Evolutionary conservation across 768 basidiomycete species (phyloP).

Genomic region (Xanthoconium purpureum): DNA sequence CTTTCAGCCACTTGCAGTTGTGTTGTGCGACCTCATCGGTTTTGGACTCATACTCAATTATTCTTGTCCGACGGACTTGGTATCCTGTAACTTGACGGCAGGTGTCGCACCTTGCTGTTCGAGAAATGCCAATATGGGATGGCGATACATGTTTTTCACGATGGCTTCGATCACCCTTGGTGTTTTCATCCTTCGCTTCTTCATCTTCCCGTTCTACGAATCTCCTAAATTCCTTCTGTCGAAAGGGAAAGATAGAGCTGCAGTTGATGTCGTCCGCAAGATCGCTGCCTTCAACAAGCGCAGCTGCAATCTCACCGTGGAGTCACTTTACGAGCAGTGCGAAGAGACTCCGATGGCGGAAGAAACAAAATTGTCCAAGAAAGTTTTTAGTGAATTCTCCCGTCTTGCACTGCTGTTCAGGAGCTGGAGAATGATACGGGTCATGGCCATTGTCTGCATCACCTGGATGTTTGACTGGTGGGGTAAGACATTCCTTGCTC

Average conservation of each 20-base stretch:
- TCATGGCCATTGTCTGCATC: slow-evolving; percentile 10
- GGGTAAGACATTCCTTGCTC: not conserved
- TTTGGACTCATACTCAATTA: slow-evolving; percentile 12
- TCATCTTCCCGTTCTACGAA: slow-evolving; percentile 17
- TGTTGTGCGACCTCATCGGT: not conserved
- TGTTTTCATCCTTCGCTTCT: slow-evolving; percentile 14
- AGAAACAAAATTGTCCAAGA: not conserved
- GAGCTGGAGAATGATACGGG: slow-evolving; percentile 10
- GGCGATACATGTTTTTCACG: slow-evolving; percentile 17
- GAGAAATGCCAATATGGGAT: slow-evolving; percentile 16
- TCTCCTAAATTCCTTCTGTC: slow-evolving; percentile 13
- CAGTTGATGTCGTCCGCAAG: slow-evolving; percentile 16
- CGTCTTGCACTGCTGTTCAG: slow-evolving; percentile 13
- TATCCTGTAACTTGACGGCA: slow-evolving; percentile 12
- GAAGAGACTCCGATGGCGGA: not conserved
- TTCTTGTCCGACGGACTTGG: slow-evolving; percentile 10
- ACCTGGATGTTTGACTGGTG: slow-evolving; percentile 15
- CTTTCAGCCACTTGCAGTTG: slow-evolving; percentile 1
- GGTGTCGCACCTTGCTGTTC: slow-evolving; percentile 17
- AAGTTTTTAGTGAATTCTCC: slow-evolving; percentile 3
- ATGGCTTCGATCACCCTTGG: slow-evolving; percentile 7
- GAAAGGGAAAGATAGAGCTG: slow-evolving; percentile 11
- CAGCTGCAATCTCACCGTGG: slow-evolving; percentile 10
- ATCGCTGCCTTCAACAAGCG: slow-evolving; percentile 13
- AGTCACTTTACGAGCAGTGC: slow-evolving; percentile 10